These are phyloP conservation scores for Omphalotus olearius DNA, from an alignment of 1,284 basidiomycete genomes.

Conservation along the genomic window DNA sequence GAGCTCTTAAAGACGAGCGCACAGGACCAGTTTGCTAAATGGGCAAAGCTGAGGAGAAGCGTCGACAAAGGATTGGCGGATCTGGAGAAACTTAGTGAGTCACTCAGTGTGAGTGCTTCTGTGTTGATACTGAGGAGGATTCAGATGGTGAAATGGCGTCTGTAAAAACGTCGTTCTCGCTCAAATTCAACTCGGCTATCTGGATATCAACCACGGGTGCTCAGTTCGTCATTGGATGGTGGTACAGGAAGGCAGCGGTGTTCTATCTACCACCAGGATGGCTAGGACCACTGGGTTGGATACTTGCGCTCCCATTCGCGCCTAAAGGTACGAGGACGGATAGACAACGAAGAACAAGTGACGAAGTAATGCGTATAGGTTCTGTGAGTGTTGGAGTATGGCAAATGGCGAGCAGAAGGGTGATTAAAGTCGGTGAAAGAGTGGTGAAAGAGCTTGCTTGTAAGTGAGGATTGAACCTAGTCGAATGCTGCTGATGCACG, in stretches of 20 bases:
- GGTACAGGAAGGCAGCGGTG: slow-evolving; percentile 83
- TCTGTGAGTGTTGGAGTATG: slow-evolving; percentile 87
- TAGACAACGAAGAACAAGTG: background rate
- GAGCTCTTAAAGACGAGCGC: slow-evolving; percentile 88
- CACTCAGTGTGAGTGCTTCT: background rate
- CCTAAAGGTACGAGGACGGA: slow-evolving; percentile 50
- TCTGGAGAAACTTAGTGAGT: slow-evolving; percentile 90
- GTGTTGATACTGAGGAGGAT: slow-evolving; percentile 1
- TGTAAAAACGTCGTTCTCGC: slow-evolving; percentile 62
- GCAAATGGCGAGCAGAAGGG: slow-evolving; percentile 85
- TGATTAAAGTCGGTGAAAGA: slow-evolving; percentile 67
- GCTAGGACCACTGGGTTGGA: slow-evolving; percentile 83
- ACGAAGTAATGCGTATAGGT: slow-evolving; percentile 38
- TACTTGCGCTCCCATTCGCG: slow-evolving; percentile 79
- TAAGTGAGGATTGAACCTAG: slow-evolving; percentile 15
- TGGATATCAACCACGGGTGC: slow-evolving; percentile 84
- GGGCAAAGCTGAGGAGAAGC: slow-evolving; percentile 90
- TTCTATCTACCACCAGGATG: slow-evolving; percentile 88
- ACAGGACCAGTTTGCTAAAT: slow-evolving; percentile 98
- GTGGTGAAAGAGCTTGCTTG: slow-evolving; percentile 55
- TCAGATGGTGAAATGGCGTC: slow-evolving; percentile 69
- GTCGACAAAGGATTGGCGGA: slow-evolving; percentile 93
- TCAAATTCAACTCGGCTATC: slow-evolving; percentile 70
- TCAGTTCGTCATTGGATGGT: slow-evolving; percentile 83
- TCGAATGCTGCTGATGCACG: no score